Evolutionary conservation across 2,329 filamentous ascomycete genomes (phyloP).

Genomic region (Aureobasidium subglaciale): DNA sequence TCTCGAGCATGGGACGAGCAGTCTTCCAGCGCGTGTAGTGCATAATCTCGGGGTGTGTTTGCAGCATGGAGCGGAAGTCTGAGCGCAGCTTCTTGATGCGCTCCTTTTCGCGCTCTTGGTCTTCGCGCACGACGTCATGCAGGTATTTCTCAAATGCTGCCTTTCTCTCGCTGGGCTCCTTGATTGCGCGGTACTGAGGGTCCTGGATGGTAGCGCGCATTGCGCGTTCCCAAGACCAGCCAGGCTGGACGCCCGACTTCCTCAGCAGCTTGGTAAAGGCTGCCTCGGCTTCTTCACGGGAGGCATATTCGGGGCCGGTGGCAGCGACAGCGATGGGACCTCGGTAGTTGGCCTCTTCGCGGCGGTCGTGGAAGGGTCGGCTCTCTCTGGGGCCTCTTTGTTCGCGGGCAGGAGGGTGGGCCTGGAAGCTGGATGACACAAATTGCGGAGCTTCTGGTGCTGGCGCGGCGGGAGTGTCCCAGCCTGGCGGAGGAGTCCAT

Average conservation of each 20-base stretch:
- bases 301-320: conserved; percentile 62
- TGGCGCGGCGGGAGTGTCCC: conserved; percentile 14
- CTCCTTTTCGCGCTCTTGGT: conserved; percentile 92
- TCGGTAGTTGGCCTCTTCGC: conserved; percentile 27
- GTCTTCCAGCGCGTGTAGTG: conserved; percentile 97
- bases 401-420: conserved; percentile 27
- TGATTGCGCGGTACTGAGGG: conserved; percentile 84
- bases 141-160: conserved; percentile 93
- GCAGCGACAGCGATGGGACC: conserved; percentile 28
- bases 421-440: conserved; percentile 32
- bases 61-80: conserved; percentile 94
- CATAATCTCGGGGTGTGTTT: conserved; percentile 93
- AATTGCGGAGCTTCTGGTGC: conserved; percentile 17
- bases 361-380: conserved; percentile 26
- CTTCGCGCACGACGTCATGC: conserved; percentile 79
- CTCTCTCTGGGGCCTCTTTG: conserved; percentile 24
- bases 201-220: conserved; percentile 83
- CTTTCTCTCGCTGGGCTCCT: conserved; percentile 85
- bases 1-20: conserved; percentile 85
- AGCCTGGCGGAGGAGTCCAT: conserved; percentile 71
- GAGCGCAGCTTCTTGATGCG: conserved; percentile 82
- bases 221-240: conserved; percentile 89
- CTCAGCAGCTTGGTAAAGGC: conserved; percentile 88
- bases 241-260: conserved; percentile 75
- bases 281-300: conserved; percentile 79